A percentile compares a stretch with the other conserved stretches of the same genome.
Conservation (phyloP, 2,329 filamentous ascomycete genomes). For the Ilyonectria mors-panacis region DNA sequence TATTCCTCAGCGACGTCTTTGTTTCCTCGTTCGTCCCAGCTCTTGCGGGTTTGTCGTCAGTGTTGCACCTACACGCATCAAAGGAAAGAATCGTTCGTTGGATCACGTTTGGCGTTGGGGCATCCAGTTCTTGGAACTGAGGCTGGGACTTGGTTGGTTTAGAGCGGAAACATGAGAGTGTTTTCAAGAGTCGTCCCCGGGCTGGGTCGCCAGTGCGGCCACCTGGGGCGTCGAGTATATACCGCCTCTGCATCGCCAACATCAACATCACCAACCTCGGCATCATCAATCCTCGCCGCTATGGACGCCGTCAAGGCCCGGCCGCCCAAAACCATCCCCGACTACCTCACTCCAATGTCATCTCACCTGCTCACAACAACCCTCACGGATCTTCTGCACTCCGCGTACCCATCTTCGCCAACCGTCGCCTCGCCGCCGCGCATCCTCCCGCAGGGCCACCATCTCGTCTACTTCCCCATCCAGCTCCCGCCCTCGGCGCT, state of each 20-base stretch:
- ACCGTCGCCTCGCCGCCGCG: constrained; percentile 42
- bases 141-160: too few species aligned
- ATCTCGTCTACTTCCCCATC: constrained; percentile 90
- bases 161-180: constrained; percentile 5
- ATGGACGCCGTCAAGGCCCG: constrained; percentile 45
- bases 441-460: constrained; percentile 76
- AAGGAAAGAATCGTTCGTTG: neutral
- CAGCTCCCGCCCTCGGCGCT: constrained; percentile 73
- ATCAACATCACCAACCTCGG: constrained; percentile 14
- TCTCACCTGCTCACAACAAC: constrained; percentile 77
- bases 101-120: neutral
- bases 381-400: constrained; percentile 68
- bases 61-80: neutral
- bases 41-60: neutral
- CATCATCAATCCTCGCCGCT: constrained; percentile 31
- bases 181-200: constrained; percentile 1
- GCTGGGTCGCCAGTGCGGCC: constrained; percentile 28
- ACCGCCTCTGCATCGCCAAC: constrained; percentile 9
- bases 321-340: constrained; percentile 56
- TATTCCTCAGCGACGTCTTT: too few species aligned
- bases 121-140: neutral
- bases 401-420: constrained; percentile 31
- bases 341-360: constrained; percentile 69
- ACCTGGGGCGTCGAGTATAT: constrained; percentile 19
- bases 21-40: neutral